phyloP scores from a whole-genome alignment of 208 protist species.

The Trypanosoma melophagium region DNA sequence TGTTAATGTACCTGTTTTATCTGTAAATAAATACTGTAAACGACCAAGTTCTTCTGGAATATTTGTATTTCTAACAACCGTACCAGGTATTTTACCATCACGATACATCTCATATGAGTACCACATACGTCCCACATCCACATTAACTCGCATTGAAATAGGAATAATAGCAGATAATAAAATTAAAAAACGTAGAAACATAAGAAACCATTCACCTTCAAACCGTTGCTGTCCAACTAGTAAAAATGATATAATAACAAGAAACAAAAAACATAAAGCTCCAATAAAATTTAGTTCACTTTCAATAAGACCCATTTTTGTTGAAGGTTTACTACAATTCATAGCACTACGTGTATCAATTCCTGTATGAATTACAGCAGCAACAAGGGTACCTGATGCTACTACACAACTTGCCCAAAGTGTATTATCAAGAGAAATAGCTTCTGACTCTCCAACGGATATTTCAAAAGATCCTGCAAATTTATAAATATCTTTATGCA shows the following conservation, averaged over 20 bases:
- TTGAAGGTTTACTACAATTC: constrained; percentile 91
- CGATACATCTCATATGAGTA: constrained; percentile 94
- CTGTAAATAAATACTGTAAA: constrained; percentile 96
- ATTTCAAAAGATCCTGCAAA: constrained; percentile 91
- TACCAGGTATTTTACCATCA: constrained; percentile 81
- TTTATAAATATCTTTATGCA: constrained; percentile 96
- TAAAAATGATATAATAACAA: constrained; percentile 63
- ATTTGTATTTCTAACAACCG: constrained; percentile 94
- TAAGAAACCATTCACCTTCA: constrained; percentile 85
- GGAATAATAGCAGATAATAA: constrained; percentile 99
- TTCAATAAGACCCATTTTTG: constrained; percentile 94
- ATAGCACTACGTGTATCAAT: constrained; percentile 93
- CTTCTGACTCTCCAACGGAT: constrained; percentile 60
- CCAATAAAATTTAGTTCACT: constrained; percentile 95
- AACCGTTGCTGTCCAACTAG: constrained; percentile 69
- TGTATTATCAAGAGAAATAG: constrained; percentile 93
- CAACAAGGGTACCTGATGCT: constrained; percentile 85
- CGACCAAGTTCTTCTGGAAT: constrained; percentile 98
- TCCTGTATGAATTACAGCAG: constrained; percentile 93
- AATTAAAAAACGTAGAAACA: constrained; percentile 94
- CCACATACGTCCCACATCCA: constrained; percentile 97
- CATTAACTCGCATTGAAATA: constrained; percentile 96
- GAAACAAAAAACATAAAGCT: constrained; percentile 85
- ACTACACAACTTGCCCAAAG: constrained; percentile 97
- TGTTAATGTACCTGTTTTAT: constrained; percentile 99